phyloP scores from a whole-genome alignment of 805 yeast species.

The Kodamaea laetipori region DNA sequence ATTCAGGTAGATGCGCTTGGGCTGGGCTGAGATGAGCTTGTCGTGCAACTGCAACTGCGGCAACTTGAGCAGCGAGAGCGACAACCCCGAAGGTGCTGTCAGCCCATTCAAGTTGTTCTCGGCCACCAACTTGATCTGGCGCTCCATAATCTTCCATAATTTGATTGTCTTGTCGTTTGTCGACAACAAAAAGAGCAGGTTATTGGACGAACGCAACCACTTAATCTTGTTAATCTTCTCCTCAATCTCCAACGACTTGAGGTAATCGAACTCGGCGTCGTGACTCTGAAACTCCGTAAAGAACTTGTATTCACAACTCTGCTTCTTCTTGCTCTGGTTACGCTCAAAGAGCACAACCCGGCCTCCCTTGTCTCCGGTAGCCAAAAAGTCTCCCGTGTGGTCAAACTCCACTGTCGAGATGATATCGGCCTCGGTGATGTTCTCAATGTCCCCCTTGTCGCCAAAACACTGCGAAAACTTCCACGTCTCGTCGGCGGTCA shows the following conservation, averaged over 20 bases:
- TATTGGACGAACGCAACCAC: constrained; percentile 88
- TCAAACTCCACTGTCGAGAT: constrained; percentile 97
- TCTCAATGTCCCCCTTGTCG: constrained; percentile 95
- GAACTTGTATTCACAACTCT: constrained; percentile 84
- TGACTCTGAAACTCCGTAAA: constrained; percentile 97
- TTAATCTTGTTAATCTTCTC: constrained; percentile 97
- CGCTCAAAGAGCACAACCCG: constrained; percentile 95
- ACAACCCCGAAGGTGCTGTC: constrained; percentile 27
- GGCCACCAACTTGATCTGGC: constrained; percentile 85
- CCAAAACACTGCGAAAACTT: constrained; percentile 98
- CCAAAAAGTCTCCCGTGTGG: constrained; percentile 89
- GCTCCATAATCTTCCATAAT: constrained; percentile 94
- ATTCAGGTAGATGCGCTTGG: constrained; percentile 86
- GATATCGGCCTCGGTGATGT: constrained; percentile 94
- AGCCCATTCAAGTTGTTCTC: constrained; percentile 70
- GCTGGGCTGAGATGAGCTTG: constrained; percentile 92
- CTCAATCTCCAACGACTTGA: constrained; percentile 94
- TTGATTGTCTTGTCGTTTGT: constrained; percentile 99
- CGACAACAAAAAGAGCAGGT: constrained; percentile 84
- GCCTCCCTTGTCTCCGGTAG: constrained; percentile 99
- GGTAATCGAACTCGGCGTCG: constrained; percentile 97
- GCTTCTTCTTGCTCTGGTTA: constrained; percentile 65
- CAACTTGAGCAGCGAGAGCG: constrained; percentile 56
- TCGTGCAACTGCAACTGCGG: constrained; percentile 94
- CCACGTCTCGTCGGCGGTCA: constrained; percentile 51